Base-by-base conservation (phyloP, 2,329 filamentous ascomycete genomes). In the Neophaeococcomyces aloes region DNA sequence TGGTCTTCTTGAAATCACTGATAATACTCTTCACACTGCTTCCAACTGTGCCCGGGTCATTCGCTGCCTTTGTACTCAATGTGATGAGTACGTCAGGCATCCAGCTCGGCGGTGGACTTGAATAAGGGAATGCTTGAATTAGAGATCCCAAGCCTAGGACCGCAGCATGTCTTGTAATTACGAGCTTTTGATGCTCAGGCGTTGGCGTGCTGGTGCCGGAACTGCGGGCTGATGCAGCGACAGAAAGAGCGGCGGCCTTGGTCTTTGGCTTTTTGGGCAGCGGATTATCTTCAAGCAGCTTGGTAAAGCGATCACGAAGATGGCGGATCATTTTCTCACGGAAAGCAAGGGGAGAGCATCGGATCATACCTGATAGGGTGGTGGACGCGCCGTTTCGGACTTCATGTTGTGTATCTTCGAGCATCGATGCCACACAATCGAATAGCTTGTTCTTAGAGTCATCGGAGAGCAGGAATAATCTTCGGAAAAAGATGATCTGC, bases 1-100 rank as follows among this genome's bases (percentile, higher is more conserved):
- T 80, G 35, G 91, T 98, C 76, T 98, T 98, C 71, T 98, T 98
- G 72, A 98, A 98, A 58, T 98, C 93, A 48, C 87, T 87, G 52
- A 98, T 69, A 29, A 95, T 88, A 14, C 75, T 76, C 74, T 98
- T 98, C 8, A 94, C 93, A 47, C 89, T 91, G 65, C 94, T 94
- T 2, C 91, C 91, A 43, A 98, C 88, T 46, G 93, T 81, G 1
- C 91, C 91, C 0, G 86, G 79, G 57, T 98, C 91, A 36, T 78
- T 85, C 1, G 89, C 87, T 7, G 93, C 88, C 53, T 82, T 81
- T 29, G 82, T 78, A 4, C 89, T 93, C 51, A 98, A 66, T 8
- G 81, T 83, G 8, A 89, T 87, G 42, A 98, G 68, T 19, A 94
- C 82, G 57, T 93, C 88, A 0, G 91, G 89, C 77, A 98, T 83